Percentiles rank a stretch among this genome's conserved stretches.
Conservation (phyloP, 2,329 filamentous ascomycete species). For the Ascochyta fabae region DNA sequence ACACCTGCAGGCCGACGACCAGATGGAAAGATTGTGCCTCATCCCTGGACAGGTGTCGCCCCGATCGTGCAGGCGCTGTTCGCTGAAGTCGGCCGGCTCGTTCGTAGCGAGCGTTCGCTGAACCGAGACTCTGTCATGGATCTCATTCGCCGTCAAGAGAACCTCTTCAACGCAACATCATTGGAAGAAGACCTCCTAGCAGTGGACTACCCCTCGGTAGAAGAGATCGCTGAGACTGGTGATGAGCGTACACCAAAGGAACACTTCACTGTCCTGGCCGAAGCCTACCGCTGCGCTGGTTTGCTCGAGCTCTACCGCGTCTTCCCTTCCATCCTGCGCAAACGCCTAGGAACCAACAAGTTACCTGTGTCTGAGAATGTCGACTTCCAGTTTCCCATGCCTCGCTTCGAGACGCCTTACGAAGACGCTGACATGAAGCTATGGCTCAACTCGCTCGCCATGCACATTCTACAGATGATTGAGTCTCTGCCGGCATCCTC, state of each 20-base stretch:
- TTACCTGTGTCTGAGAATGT: constrained; percentile 30
- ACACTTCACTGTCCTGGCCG: constrained; percentile 61
- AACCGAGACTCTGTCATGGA: constrained; percentile 37
- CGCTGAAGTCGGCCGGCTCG: constrained; percentile 54
- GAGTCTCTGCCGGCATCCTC: constrained; percentile 60
- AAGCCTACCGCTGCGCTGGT: constrained; percentile 60
- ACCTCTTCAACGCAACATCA: constrained; percentile 46
- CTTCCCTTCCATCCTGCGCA: constrained; percentile 59
- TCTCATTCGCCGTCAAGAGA: constrained; percentile 41
- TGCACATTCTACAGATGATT: constrained; percentile 58
- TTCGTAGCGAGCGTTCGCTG: constrained; percentile 48
- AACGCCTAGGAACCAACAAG: constrained; percentile 48
- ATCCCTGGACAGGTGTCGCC: constrained; percentile 59
- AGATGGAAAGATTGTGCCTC: constrained; percentile 50
- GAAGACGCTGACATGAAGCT: constrained; percentile 44
- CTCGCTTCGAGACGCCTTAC: constrained; percentile 42
- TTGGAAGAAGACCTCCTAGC: constrained; percentile 58
- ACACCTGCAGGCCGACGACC: constrained; percentile 33
- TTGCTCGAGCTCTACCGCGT: constrained; percentile 62
- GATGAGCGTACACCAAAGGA: constrained; percentile 60
- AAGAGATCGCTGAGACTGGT: constrained; percentile 58
- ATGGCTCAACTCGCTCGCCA: constrained; percentile 59
- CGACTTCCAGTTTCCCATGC: constrained; percentile 42
- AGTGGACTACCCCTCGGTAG: constrained; percentile 55
- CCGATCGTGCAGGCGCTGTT: constrained; percentile 55